Evolutionary conservation across 768 basidiomycete species (phyloP), one percentile per base, ranked within the genome.

Genomic region (Naganishia onofrii): DNA sequence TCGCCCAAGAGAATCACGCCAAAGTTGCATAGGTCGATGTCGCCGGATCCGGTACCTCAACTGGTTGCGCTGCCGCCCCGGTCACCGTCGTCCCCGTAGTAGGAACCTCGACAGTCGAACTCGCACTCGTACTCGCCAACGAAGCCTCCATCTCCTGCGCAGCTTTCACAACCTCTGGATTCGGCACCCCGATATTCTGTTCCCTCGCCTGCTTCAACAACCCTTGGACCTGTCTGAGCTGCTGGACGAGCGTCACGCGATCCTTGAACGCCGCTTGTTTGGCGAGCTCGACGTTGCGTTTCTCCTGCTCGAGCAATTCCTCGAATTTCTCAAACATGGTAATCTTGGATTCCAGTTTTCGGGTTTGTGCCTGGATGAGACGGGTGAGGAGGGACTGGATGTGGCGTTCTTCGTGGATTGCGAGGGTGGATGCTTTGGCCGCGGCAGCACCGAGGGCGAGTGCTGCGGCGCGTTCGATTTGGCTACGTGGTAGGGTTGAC

Each of bases 251-350:
- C 36, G 65, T 73, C 23, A 79, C 28, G 65, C 92, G 86, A 78
- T 98, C 95, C 75, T 85, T 88, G 66, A 91, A 87, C 51, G 98
- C 83, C 46, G 87, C 85, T 82, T 91, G 84, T 67, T 91, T 86
- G 26, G 90, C 88, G 56, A 88, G 87, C 84, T 99, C 96, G 53
- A 99, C 82, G 42, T 87, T 84, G 71, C 89, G 86, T 68, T 93
- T 86, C 81, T 99, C 96, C 65, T 92, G 89, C 79, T 98, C 96
- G 64, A 99, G 83, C 10, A 93, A 83, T 57, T 90, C 89, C 79
- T 99, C 96, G 69, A 99, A 94, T 80, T 92, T 89, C 79, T 97
- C 96, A 76, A 98, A 97, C 79, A 94, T 91, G 1, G 86, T 82
- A 88, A 93, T 91, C 85, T 99, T 98, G 66, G 95, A 84, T 77